Conservation (phyloP, 2,329 filamentous ascomycete species). For the Hirsutella rhossiliensis region DNA sequence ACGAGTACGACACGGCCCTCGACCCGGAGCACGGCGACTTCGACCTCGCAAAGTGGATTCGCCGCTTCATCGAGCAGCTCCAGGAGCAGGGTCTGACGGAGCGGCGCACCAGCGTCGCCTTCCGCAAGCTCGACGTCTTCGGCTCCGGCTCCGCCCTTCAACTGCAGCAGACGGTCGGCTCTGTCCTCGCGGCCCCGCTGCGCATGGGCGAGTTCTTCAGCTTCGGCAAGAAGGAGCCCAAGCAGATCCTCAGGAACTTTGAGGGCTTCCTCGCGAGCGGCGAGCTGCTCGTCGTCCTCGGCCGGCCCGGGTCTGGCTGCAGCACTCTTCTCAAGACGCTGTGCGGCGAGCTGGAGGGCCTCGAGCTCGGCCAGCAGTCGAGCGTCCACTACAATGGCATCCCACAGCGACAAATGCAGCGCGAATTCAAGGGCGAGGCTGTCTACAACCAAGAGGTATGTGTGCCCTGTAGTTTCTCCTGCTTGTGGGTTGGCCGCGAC, state of each 20-base stretch:
- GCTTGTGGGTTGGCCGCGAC: too few species aligned
- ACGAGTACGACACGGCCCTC: constrained; percentile 19
- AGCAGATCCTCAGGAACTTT: constrained; percentile 51
- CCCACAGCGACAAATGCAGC: constrained; percentile 37
- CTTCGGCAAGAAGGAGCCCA: constrained; percentile 29
- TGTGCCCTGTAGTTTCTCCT: background rate
- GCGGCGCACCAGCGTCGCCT: constrained; percentile 47
- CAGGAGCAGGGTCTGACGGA: constrained; percentile 42
- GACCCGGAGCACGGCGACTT: constrained; percentile 27
- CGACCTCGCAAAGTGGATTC: constrained; percentile 29
- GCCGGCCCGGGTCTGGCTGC: constrained; percentile 53
- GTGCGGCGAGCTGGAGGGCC: constrained; percentile 45
- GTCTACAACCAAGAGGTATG: constrained; percentile 62
- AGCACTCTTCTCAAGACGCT: constrained; percentile 52
- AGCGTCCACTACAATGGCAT: constrained; percentile 52
- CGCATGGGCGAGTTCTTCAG: constrained; percentile 43
- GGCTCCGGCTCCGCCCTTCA: constrained; percentile 57
- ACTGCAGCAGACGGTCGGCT: constrained; percentile 54
- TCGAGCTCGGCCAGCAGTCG: constrained; percentile 37
- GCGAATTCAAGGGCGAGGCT: constrained; percentile 52
- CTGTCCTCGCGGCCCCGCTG: constrained; percentile 44
- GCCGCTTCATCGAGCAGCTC: constrained; percentile 26
- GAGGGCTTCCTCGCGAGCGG: constrained; percentile 52
- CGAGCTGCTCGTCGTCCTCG: constrained; percentile 58
- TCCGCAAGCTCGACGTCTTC: constrained; percentile 52